Base-by-base conservation (phyloP, 495 filamentous ascomycete species). In the Neurospora sp. region DNA sequence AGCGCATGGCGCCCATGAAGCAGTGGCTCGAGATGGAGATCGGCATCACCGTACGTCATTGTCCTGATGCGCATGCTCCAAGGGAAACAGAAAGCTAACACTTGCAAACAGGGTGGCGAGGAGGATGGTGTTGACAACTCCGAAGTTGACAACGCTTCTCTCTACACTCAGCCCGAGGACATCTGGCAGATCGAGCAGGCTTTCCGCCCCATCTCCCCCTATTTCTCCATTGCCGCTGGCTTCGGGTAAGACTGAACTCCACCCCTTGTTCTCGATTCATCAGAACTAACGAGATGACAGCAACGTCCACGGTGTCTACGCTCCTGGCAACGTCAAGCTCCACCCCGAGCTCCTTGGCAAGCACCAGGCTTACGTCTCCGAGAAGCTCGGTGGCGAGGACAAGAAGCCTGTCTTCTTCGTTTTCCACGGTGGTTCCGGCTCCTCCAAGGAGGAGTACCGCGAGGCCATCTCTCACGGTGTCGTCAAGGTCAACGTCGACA, bases 271-370 rank as follows among this genome's bases (percentile, higher is more conserved):
- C 8, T 14, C 9, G 37, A 0, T 39, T 20, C n/a, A 20, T 39
- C 22, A 42, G 70, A 27, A 31, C 75, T 76, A n/a, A 69, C 69
- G 22, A 27, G 16, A 10, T 72, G 35, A 71, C 45, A 96, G 95
- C 78, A 99, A 99, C 82, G 95, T 98, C 39, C 96, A 99, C 87
- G 96, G 96, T 82, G 96, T 99, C 74, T 98, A 99, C 89, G 95
- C 97, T 86, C 96, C 96, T 71, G 96, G 96, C 74, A 99, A 99
- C 82, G 96, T 98, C 81, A 90, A 91, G 81, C 90, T 98, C 47
- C 94, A 97, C 84, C 96, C 96, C 69, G 93, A 96, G 85, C 89
- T 98, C 40, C 90, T 99, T 73, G 86, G 86, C 80, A 96, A 97
- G 89, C 96, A 99, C 88, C 96, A 99, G 85, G 87, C 86, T 75